These are phyloP conservation scores for Prototheca wickerhamii DNA, from an alignment of 163 green algal species.

Conservation along the genomic window DNA sequence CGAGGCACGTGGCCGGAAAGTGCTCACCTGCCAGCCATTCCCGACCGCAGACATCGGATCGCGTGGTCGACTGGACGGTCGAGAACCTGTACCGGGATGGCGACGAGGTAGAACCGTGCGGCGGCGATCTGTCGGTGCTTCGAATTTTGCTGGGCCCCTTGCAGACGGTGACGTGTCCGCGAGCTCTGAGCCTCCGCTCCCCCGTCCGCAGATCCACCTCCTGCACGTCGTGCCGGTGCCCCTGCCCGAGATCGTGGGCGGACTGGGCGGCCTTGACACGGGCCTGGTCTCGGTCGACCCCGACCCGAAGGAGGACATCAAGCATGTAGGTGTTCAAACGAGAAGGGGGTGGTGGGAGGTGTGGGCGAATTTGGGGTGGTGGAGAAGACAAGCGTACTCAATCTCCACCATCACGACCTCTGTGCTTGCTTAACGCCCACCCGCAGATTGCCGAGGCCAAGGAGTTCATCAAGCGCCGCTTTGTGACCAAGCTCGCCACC, in stretches of 20 bases:
- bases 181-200: too few species aligned
- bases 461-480: slow-evolving; percentile 39
- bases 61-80: slow-evolving; percentile 20
- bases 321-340: background rate
- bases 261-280: slow-evolving; percentile 16
- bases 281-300: slow-evolving; percentile 26
- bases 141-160: too few species aligned
- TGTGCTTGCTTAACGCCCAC: background rate
- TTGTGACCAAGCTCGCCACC: slow-evolving; percentile 26
- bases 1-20: background rate
- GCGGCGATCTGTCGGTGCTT: background rate
- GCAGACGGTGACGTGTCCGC: too few species aligned
- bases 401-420: background rate
- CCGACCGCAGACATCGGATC: slow-evolving; percentile 9
- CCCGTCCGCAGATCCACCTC: slow-evolving; percentile 17
- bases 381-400: background rate
- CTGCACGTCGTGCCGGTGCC: slow-evolving; percentile 28
- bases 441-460: slow-evolving; percentile 29
- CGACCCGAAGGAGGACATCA: slow-evolving; percentile 15
- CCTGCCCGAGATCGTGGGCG: slow-evolving; percentile 23
- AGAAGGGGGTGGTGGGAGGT: background rate
- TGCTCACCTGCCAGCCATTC: background rate
- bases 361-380: background rate
- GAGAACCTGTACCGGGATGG: slow-evolving; percentile 25
- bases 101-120: slow-evolving; percentile 17